Base-by-base conservation (phyloP, 371 early-diverging fungal genomes). In the Apophysomyces sp. region DNA sequence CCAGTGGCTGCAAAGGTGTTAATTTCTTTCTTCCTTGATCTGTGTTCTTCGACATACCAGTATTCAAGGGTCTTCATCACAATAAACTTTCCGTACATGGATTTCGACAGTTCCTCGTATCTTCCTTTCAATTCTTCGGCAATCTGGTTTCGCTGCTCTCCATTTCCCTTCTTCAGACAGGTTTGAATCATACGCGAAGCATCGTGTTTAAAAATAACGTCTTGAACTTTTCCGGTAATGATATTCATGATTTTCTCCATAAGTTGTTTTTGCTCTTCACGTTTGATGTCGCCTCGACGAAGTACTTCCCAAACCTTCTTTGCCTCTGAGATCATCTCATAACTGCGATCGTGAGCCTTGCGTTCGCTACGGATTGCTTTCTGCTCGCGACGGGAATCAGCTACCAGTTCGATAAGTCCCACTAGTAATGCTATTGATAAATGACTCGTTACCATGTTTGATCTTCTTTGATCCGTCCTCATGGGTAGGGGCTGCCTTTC, bases 131-230 rank as follows among this genome's bases (percentile, higher is more conserved):
- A 80, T 70, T 96, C 97, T 32, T 76, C 75, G 18, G 94, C 94
- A 61, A 98, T 93, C 41, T 75, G 71, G 37, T 84, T 84, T 65
- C 94, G 84, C 73, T 98, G 95, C 30, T 83, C 80, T 39, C 76
- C 78, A 63, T 78, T 90, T 16, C 96, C 98, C 74, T 93, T 83
- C 76, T 98, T 97, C 18, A 98, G 72, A 66, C 91, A 89, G 18
- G 94, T 90, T 73, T 98, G 97, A 56, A 98, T 85, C 28, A 97
- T 88, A 67, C 98, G 90, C n/a, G 90, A 89, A 65, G 94, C 91
- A 69, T 98, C 98, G 83, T 95, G 97, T 77, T 96, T 95, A 81
- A 96, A 95, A 72, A 93, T 90, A 40, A 96, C 89, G 58, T 94
- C 96, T 68, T 89, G 85, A 54, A 95, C 89, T 63, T 87, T 86